phyloP scores from a whole-genome alignment of 345 rosid species.

The Erysimum cheiranthoides region DNA sequence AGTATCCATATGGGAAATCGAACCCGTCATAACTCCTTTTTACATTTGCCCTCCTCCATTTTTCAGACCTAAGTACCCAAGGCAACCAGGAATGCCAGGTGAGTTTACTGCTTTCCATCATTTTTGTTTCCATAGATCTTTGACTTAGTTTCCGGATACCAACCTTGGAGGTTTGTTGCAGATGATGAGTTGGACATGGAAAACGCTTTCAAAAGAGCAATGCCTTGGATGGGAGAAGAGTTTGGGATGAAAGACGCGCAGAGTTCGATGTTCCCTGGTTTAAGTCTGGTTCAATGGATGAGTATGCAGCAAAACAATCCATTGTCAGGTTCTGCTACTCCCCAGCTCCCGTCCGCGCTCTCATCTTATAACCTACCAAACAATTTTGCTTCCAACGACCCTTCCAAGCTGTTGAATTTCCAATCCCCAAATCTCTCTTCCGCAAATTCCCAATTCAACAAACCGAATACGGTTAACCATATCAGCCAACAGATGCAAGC shows the following conservation, averaged over 20 bases:
- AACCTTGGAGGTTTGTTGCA: conserved; percentile 47
- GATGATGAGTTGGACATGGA: conserved; percentile 87
- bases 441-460: conserved; percentile 67
- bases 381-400: conserved; percentile 69
- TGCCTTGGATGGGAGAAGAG: conserved; percentile 99
- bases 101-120: conserved; percentile 20
- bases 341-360: conserved; percentile 69
- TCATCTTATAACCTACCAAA: conserved; percentile 61
- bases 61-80: conserved; percentile 88
- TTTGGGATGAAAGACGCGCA: conserved; percentile 83
- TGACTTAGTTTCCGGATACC: conserved; percentile 20
- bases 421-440: conserved; percentile 67
- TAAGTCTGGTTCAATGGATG: conserved; percentile 98
- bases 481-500: conserved; percentile 60
- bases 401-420: conserved; percentile 82
- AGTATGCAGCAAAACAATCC: conserved; percentile 85
- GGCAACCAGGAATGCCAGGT: conserved; percentile 93
- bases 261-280: conserved; percentile 81
- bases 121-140: background rate
- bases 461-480: conserved; percentile 58
- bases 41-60: conserved; percentile 97
- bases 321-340: conserved; percentile 39
- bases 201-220: conserved; percentile 86
- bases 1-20: conserved; percentile 95
- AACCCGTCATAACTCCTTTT: conserved; percentile 92